Evolutionary conservation across 352 stramenopile species (phyloP).

Genomic region (Vaucheria bursata): DNA sequence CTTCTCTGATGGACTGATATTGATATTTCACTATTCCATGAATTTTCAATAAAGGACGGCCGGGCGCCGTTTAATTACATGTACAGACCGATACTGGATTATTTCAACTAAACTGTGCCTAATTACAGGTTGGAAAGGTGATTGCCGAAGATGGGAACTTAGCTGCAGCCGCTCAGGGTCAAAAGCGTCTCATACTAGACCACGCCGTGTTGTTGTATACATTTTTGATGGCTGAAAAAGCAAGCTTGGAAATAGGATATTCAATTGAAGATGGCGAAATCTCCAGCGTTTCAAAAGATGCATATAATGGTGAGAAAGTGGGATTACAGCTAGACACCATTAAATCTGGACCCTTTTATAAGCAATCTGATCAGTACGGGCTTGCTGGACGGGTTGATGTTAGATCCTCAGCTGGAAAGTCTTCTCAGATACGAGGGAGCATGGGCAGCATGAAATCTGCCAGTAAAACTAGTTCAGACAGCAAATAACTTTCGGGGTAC

Average conservation of each 20-base stretch:
- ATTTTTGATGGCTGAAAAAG: not conserved
- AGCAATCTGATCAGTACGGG: not conserved
- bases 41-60: too few relatives aligned
- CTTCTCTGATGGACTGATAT: not conserved
- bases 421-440: too few relatives aligned
- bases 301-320: slow-evolving; percentile 3
- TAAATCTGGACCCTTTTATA: not conserved
- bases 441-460: too few relatives aligned
- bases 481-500: too few relatives aligned
- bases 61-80: too few relatives aligned
- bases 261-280: not conserved
- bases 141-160: not conserved
- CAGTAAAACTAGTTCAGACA: too few relatives aligned
- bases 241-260: not conserved
- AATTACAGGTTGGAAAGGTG: not conserved
- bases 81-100: too few relatives aligned
- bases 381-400: not conserved
- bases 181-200: slow-evolving; percentile 3
- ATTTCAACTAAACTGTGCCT: too few relatives aligned
- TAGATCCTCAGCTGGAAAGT: not conserved
- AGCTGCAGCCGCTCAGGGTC: not conserved
- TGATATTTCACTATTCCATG: not conserved
- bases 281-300: not conserved
- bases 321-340: not conserved
- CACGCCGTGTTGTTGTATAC: not conserved